Percentiles rank a stretch among this genome's conserved stretches.
These are phyloP conservation scores for Fraxinus ornus DNA, from an alignment of 305 asterid species.

Conservation along the genomic window DNA sequence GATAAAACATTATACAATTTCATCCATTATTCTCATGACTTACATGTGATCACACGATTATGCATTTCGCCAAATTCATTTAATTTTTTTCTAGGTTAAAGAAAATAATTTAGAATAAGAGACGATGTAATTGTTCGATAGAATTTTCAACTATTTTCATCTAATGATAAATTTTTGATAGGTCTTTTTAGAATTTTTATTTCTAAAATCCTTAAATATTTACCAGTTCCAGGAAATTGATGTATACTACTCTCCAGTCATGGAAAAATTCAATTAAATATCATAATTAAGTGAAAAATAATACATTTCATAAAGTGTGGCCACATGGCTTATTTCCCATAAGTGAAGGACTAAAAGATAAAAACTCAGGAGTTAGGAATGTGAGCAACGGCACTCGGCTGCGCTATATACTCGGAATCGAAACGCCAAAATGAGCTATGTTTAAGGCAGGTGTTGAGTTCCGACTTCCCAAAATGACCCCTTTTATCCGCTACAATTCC, in stretches of 20 bases:
- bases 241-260: background rate
- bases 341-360: background rate
- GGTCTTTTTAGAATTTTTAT: background rate
- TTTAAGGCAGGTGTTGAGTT: constrained; percentile 55
- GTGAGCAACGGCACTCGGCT: background rate
- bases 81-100: background rate
- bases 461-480: constrained; percentile 47
- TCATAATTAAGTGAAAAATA: background rate
- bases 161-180: background rate
- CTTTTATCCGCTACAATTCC: constrained; percentile 44
- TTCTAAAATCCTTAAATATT: background rate
- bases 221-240: background rate
- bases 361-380: background rate
- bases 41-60: background rate
- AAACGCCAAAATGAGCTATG: constrained; percentile 40
- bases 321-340: background rate
- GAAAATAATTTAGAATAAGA: background rate
- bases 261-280: background rate
- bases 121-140: background rate
- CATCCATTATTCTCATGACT: background rate
- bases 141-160: background rate
- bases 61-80: background rate
- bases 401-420: constrained; percentile 35
- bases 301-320: constrained; percentile 23
- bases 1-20: background rate